Evolutionary conservation across 331 rosid species (phyloP).

Genomic region (Phaseolus coccineus): DNA sequence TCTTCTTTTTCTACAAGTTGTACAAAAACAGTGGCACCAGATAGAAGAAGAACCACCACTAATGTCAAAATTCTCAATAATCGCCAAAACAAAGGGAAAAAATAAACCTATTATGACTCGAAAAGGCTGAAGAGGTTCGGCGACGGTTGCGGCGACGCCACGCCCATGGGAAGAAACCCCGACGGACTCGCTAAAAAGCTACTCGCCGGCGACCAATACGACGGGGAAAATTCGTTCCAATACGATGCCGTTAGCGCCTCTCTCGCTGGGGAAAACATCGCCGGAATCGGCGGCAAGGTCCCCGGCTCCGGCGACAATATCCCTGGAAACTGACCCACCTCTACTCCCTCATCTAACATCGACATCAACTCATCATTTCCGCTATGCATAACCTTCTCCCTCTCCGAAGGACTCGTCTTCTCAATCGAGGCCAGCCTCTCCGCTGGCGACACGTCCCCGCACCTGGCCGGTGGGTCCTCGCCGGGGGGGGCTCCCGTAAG

Average conservation of each 20-base stretch:
- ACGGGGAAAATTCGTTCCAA: slow-evolving; percentile 37
- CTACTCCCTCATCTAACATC: slow-evolving; percentile 50
- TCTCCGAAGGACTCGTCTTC: slow-evolving; percentile 72
- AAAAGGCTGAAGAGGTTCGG: slow-evolving; percentile 59
- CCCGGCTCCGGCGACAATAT: slow-evolving; percentile 71
- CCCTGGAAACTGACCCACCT: slow-evolving; percentile 66
- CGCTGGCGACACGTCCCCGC: slow-evolving; percentile 77
- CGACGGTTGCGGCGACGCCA: slow-evolving; percentile 65
- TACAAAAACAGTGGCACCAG: neutral
- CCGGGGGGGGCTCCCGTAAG: slow-evolving; percentile 66
- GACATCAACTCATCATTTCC: slow-evolving; percentile 42
- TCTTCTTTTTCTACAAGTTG: neutral
- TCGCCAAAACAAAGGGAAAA: neutral
- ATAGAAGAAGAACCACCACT: neutral
- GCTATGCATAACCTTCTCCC: slow-evolving; percentile 23
- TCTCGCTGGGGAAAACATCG: slow-evolving; percentile 58
- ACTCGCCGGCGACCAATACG: slow-evolving; percentile 46
- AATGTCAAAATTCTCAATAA: neutral
- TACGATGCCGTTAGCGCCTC: slow-evolving; percentile 48
- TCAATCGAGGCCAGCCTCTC: slow-evolving; percentile 89
- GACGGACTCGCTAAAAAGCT: slow-evolving; percentile 57
- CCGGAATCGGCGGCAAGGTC: slow-evolving; percentile 55
- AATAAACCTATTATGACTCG: slow-evolving; percentile 7
- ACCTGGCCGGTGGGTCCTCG: slow-evolving; percentile 36
- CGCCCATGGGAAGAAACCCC: slow-evolving; percentile 53